Conservation (phyloP, 2,329 filamentous ascomycete species). For the Claviceps sp. region DNA sequence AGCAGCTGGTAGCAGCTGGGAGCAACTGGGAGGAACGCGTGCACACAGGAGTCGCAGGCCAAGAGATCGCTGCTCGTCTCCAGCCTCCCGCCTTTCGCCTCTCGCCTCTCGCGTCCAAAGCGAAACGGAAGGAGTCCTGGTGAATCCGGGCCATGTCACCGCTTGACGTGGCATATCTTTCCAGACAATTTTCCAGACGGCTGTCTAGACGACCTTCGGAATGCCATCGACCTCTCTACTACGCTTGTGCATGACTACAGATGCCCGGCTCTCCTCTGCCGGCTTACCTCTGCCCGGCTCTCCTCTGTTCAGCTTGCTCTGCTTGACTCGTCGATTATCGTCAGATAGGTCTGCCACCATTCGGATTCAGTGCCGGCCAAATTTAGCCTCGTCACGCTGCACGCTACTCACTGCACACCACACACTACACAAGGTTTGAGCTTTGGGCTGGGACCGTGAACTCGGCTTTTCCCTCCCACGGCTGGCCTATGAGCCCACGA, state of each 20-base stretch:
- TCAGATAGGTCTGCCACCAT: neutral
- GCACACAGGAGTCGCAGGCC: neutral
- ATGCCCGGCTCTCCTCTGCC: neutral
- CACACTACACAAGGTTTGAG: neutral
- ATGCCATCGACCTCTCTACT: neutral
- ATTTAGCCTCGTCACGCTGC: no score
- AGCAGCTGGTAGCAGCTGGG: neutral
- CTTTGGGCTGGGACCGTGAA: neutral
- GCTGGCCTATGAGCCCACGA: neutral
- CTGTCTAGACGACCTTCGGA: neutral
- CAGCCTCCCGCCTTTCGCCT: neutral
- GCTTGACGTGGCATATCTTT: constrained; percentile 5
- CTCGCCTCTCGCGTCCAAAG: neutral
- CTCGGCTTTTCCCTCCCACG: neutral
- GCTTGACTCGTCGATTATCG: neutral
- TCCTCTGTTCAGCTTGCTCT: neutral
- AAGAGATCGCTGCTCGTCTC: constrained; percentile 2
- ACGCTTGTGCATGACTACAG: neutral
- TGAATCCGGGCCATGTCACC: constrained; percentile 1
- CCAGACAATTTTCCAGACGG: neutral
- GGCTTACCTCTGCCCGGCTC: neutral
- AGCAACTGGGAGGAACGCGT: no score
- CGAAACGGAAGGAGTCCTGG: constrained; percentile 5
- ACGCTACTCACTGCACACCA: no score
- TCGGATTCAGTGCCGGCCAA: neutral